Evolutionary conservation across 768 basidiomycete genomes (phyloP).

Genomic region (Tricholoma sp.): DNA sequence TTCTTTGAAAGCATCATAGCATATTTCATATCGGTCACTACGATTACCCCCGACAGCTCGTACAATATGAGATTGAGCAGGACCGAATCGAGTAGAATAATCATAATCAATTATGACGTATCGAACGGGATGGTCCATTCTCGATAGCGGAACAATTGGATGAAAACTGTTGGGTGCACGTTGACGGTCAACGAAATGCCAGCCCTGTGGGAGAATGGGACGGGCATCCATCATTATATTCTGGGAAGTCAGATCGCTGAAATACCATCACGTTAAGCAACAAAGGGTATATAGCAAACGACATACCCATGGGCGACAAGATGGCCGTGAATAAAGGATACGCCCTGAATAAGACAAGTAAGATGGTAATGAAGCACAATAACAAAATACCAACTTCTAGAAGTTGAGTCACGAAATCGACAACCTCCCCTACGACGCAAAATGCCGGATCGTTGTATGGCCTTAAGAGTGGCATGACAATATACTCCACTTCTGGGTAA

Average conservation of each 20-base stretch:
- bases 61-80: constrained; percentile 10
- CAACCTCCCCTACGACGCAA: constrained; percentile 19
- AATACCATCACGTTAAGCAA: not conserved
- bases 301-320: constrained; percentile 27
- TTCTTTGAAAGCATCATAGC: constrained; percentile 6
- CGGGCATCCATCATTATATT: constrained; percentile 36
- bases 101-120: constrained; percentile 37
- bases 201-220: constrained; percentile 25
- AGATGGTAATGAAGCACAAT: too few relatives aligned
- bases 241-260: constrained; percentile 24
- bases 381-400: constrained; percentile 4
- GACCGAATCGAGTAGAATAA: constrained; percentile 15
- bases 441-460: constrained; percentile 31
- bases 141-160: constrained; percentile 20
- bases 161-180: constrained; percentile 25
- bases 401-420: constrained; percentile 29
- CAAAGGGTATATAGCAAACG: not conserved
- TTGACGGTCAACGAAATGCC: constrained; percentile 27
- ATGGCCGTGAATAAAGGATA: constrained; percentile 26
- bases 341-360: constrained; percentile 14
- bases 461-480: constrained; percentile 33
- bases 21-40: constrained; percentile 1
- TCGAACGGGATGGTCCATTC: constrained; percentile 29
- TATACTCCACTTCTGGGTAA: constrained; percentile 8
- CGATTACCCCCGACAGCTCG: constrained; percentile 2